Evolutionary conservation across 2,329 filamentous ascomycete genomes (phyloP).

Genomic region (Byssothecium circinans): DNA sequence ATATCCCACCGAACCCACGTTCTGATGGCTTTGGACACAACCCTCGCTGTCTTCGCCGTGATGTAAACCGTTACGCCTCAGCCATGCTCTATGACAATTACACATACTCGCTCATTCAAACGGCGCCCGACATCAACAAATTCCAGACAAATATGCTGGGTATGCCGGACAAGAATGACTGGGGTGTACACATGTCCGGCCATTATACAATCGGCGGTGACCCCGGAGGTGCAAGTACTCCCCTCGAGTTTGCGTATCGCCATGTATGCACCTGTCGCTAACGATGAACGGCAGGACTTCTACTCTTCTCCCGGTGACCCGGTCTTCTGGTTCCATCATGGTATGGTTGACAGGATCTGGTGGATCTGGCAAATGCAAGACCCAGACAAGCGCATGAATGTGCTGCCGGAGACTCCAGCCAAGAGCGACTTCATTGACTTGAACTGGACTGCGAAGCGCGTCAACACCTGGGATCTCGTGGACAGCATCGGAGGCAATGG

Average conservation of each 20-base stretch:
- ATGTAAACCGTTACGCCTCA: constrained; percentile 30
- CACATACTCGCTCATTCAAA: constrained; percentile 21
- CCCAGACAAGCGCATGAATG: constrained; percentile 27
- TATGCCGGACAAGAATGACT: constrained; percentile 28
- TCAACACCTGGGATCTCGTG: constrained; percentile 21
- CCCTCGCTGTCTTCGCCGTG: constrained; percentile 40
- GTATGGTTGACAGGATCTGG: constrained; percentile 51
- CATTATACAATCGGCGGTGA: constrained; percentile 32
- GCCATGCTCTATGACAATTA: constrained; percentile 19
- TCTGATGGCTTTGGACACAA: constrained; percentile 26
- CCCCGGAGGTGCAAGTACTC: constrained; percentile 27
- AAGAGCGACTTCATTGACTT: constrained; percentile 23
- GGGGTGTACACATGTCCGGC: constrained; percentile 48
- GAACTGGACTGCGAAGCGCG: constrained; percentile 20
- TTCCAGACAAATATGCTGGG: constrained; percentile 44
- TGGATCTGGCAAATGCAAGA: constrained; percentile 55
- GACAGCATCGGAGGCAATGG: constrained; percentile 24
- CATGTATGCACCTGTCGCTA: neutral
- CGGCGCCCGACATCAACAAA: constrained; percentile 26
- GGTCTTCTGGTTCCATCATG: constrained; percentile 53
- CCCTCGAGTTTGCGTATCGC: neutral
- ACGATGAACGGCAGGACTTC: constrained; percentile 39
- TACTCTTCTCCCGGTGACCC: constrained; percentile 52
- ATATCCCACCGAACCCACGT: constrained; percentile 31
- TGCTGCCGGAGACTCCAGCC: constrained; percentile 21